Evolutionary conservation across 176 grass and related monocot genomes (phyloP), one percentile per base, ranked within the genome.

Genomic region (Cymbopogon citratus): DNA sequence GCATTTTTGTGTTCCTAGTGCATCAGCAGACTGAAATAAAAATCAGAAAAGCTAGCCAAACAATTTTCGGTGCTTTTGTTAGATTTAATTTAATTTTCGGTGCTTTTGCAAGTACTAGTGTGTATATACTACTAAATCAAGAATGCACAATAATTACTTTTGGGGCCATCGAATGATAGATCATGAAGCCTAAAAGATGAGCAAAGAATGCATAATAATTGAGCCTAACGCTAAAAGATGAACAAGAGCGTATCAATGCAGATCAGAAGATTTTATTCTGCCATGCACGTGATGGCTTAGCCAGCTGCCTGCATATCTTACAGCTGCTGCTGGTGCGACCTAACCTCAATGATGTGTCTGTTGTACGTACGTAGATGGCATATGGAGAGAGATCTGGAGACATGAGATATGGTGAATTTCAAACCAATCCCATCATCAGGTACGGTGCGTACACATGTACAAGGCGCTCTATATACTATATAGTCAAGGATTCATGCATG

Each of bases 331-430:
- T 29, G 45, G 8, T 59, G 66, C 80, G 59, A 77, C 78, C 78
- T 82, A 86, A 89, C 83, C 54, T 77, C 78, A 69, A 49, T 46
- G 29, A 67, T 86, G 24, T 46, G 23, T 43, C 72, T 52, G 48
- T 63, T 66, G 18, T 44, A 43, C 29, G 61, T 75, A 90, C 29
- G 61, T 75, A 90, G 88, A 83, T 90, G 84, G 25, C 75, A 23
- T 90, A 87, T 75, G 88, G 51, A 90, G 75, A 77, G 62, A 79
- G 84, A 75, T 59, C 61, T 74, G 79, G 60, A 83, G 88, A 83
- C 80, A 86, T 75, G 26, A 79, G 84, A 90, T 83, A 86, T 66
- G 84, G 84, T 5, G 80, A 79, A 43, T 63, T 67, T 12, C 88
- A 71, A 46, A 72, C 80, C 43, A 52, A 57, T 87, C 75, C 84